These are phyloP conservation scores for Candida glucosophila DNA, from an alignment of 1,139 yeast genomes.

Conservation along the genomic window DNA sequence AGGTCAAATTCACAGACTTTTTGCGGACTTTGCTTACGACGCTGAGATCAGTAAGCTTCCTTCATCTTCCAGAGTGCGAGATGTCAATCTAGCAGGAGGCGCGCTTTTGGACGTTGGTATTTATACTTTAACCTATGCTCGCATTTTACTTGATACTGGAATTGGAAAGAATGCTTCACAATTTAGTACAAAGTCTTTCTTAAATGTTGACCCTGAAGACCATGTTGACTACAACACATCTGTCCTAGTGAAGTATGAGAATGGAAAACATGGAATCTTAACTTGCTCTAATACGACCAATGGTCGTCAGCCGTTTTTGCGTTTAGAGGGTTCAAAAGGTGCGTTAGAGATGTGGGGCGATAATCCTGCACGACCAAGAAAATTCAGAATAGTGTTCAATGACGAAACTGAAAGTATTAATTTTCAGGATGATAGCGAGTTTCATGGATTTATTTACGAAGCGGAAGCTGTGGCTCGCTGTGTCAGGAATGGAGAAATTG, in stretches of 20 bases:
- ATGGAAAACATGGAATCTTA: conserved; percentile 29
- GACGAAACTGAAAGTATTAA: conserved; percentile 14
- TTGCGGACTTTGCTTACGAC: conserved; percentile 30
- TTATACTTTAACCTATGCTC: conserved; percentile 43
- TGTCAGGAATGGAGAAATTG: conserved; percentile 23
- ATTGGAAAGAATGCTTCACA: conserved; percentile 17
- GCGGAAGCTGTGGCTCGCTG: conserved; percentile 43
- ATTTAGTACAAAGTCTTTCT: conserved; percentile 22
- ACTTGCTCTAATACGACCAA: conserved; percentile 22
- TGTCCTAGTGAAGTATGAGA: conserved; percentile 22
- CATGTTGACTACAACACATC: conserved; percentile 30
- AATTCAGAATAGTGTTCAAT: conserved; percentile 18
- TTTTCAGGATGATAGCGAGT: conserved; percentile 21
- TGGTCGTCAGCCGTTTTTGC: conserved; percentile 22
- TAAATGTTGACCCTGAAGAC: conserved; percentile 22
- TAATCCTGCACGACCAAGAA: conserved; percentile 26
- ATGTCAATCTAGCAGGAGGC: conserved; percentile 49
- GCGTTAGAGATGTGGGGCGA: conserved; percentile 23
- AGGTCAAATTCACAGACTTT: conserved; percentile 39
- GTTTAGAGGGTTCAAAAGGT: conserved; percentile 34
- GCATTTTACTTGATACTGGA: conserved; percentile 30
- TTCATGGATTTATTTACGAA: conserved; percentile 42
- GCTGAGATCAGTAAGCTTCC: conserved; percentile 20
- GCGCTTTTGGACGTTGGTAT: conserved; percentile 54
- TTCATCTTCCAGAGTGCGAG: conserved; percentile 22